These are phyloP conservation scores for Xanthoceras sorbifolium DNA, from an alignment of 345 rosid species.

Conservation along the genomic window DNA sequence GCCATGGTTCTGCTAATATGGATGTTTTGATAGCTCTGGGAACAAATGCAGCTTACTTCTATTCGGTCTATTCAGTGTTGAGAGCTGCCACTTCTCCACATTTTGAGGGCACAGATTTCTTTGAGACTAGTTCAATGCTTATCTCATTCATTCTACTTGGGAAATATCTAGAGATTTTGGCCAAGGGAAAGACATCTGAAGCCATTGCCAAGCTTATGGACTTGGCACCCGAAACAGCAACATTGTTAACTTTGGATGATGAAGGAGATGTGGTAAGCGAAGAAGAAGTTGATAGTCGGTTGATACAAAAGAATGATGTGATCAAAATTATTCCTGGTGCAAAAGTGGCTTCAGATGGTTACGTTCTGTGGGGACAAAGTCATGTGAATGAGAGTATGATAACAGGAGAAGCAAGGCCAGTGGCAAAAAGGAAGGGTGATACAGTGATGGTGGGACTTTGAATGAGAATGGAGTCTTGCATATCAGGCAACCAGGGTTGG, in stretches of 20 bases:
- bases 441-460: constrained; percentile 88
- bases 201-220: constrained; percentile 97
- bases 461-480: constrained; percentile 88
- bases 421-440: constrained; percentile 82
- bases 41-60: constrained; percentile 92
- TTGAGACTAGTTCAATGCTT: constrained; percentile 96
- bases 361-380: constrained; percentile 70
- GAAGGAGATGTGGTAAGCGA: constrained; percentile 65
- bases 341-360: constrained; percentile 77
- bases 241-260: constrained; percentile 53
- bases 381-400: constrained; percentile 82
- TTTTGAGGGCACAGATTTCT: constrained; percentile 76
- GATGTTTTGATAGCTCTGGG: constrained; percentile 91
- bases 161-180: constrained; percentile 84
- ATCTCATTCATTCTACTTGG: constrained; percentile 89
- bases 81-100: constrained; percentile 68
- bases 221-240: constrained; percentile 75
- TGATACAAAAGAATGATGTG: constrained; percentile 82
- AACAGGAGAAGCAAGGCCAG: constrained; percentile 78
- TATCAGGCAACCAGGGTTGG: constrained; percentile 85
- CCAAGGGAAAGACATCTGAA: constrained; percentile 88
- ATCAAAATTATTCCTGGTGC: constrained; percentile 74
- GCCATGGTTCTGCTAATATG: constrained; percentile 87
- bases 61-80: constrained; percentile 73
- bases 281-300: constrained; percentile 77